Evolutionary conservation across 768 basidiomycete genomes (phyloP), one percentile per base, ranked within the genome.

Genomic region (Phanerochaete carnosa): DNA sequence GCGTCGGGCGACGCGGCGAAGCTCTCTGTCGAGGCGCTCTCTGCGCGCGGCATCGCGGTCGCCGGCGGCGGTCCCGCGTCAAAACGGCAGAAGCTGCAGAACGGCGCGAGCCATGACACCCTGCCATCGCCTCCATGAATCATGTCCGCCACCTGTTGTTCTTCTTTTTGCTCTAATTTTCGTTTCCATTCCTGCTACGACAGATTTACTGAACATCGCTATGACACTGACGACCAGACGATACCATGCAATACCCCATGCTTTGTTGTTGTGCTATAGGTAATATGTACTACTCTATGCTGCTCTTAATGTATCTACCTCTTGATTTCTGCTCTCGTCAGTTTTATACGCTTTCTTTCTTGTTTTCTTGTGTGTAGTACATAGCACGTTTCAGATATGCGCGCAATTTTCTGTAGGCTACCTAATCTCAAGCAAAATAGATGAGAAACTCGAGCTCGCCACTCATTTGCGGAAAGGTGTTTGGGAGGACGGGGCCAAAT

Each of bases 1-100:
- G 76, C 84, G 37, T 82, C 88, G 45, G 91, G 91, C 63, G 86
- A 84, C 39, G 84, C 88, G 32, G 88, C 85, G 62, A 83, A 80
- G 71, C 87, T 89, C 62, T 90, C 91, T 3, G 81, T 90, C 74
- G 88, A 92, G 73, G 88, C 90, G n/a, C 77, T 93, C 51, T 88
- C 90, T 73, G 85, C 90, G 55, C 81, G 90, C 69, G 92, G 92
- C 37, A 86, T 92, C 61, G 79, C 80, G 32, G 75, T 82, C 74
- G 82, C 70, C 80, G 62, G 72, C 65, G 37, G 57, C 59, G 35
- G 66, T 65, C 57, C 62, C 68, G 3, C 66, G 66, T 37, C 69
- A 75, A 83, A 84, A 69, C 79, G 83, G 64, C 81, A 79, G 65
- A 82, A 84, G 66, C 73, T 80, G 62, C 78, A 82, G 57, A 68